Evolutionary conservation across 2,329 filamentous ascomycete species (phyloP).

Genomic region (Taxawa tesnikishii): DNA sequence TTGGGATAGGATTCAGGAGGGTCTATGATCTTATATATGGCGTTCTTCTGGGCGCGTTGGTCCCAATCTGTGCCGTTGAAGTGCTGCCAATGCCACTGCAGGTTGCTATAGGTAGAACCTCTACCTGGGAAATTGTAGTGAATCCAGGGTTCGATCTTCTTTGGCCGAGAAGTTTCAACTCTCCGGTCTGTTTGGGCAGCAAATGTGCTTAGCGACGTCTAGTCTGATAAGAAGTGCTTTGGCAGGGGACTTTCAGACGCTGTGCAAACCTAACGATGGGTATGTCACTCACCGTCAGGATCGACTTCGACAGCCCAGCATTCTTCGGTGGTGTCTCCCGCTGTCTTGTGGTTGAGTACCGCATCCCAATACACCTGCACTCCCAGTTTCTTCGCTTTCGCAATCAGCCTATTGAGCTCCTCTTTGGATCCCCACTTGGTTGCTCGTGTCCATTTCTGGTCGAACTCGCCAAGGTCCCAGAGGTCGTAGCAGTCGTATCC

Average conservation of each 20-base stretch:
- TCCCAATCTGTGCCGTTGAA: constrained; percentile 60
- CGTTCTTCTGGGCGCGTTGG: constrained; percentile 41
- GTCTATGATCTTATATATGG: constrained; percentile 52
- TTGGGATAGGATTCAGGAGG: constrained; percentile 4
- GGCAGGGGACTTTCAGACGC: background rate
- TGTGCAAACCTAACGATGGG: background rate
- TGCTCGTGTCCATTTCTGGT: constrained; percentile 49
- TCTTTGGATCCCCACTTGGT: constrained; percentile 61
- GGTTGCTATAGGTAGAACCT: constrained; percentile 43
- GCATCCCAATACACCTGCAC: constrained; percentile 56
- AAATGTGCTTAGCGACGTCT: background rate
- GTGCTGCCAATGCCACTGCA: constrained; percentile 56
- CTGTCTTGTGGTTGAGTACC: constrained; percentile 61
- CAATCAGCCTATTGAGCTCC: constrained; percentile 43
- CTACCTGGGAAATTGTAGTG: constrained; percentile 54
- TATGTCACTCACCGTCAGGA: constrained; percentile 14
- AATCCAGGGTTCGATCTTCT: constrained; percentile 56
- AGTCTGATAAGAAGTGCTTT: background rate
- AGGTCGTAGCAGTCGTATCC: constrained; percentile 51
- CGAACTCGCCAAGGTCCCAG: constrained; percentile 63
- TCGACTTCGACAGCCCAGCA: constrained; percentile 54
- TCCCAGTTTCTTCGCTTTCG: constrained; percentile 38
- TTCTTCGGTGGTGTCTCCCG: constrained; percentile 52
- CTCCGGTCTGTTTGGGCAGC: constrained; percentile 44
- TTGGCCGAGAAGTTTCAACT: constrained; percentile 39